Conservation (phyloP, 75 land plant species). For the Selaginella tamariscina region DNA sequence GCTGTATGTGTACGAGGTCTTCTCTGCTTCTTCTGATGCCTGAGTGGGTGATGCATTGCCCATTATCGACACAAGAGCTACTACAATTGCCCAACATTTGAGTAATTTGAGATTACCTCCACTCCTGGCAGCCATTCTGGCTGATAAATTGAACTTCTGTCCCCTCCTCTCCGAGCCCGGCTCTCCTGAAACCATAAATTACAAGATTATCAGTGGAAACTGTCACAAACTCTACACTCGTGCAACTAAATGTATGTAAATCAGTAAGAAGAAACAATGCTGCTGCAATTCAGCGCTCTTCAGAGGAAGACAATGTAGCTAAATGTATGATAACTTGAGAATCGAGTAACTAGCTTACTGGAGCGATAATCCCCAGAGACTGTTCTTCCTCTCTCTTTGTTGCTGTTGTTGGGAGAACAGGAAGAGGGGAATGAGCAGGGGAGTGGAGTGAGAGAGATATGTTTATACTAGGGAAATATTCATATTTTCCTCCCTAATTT, state of each 20-base stretch:
- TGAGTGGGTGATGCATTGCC: neutral
- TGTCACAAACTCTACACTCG: neutral
- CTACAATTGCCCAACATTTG: neutral
- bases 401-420: neutral
- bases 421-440: too few relatives aligned
- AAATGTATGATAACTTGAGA: neutral
- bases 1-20: neutral
- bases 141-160: neutral
- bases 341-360: neutral
- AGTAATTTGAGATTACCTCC: neutral
- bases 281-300: slow-evolving; percentile 1
- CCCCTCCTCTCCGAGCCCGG: neutral
- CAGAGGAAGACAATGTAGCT: neutral
- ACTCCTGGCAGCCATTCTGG: neutral
- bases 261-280: neutral
- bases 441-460: too few relatives aligned
- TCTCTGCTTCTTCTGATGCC: neutral
- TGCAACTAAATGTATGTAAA: neutral
- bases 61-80: neutral
- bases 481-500: neutral
- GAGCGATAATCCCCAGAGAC: neutral
- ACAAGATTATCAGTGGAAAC: neutral
- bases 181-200: neutral
- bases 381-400: neutral
- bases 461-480: too few relatives aligned